Evolutionary conservation across 352 stramenopile genomes (phyloP).

Genomic region (Phytophthora cryptogea): DNA sequence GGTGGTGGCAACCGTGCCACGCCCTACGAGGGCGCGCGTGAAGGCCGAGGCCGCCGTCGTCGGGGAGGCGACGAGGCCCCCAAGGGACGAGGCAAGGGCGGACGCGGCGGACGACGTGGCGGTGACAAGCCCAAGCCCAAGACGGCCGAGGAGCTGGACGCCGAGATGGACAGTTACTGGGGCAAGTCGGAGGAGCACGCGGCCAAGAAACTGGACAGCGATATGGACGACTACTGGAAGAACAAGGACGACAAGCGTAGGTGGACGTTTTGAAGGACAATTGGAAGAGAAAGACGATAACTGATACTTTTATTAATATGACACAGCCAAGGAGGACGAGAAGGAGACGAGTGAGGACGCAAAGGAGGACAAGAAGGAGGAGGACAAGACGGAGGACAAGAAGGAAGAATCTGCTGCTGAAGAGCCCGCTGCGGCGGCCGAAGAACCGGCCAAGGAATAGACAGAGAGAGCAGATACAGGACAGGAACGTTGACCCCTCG

Average conservation of each 20-base stretch:
- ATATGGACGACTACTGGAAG: constrained; percentile 92
- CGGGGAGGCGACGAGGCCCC: constrained; percentile 16
- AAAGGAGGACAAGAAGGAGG: constrained; percentile 9
- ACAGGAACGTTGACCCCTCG: background rate
- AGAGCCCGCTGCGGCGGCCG: constrained; percentile 12
- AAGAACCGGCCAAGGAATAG: constrained; percentile 36
- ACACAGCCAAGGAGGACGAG: constrained; percentile 23
- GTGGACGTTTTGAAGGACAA: constrained; percentile 11
- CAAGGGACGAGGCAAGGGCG: constrained; percentile 30
- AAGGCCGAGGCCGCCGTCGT: constrained; percentile 33
- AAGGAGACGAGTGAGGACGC: constrained; percentile 26
- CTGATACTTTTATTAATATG: constrained; percentile 10
- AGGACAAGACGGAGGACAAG: constrained; percentile 23
- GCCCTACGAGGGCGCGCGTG: constrained; percentile 48
- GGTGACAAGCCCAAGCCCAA: constrained; percentile 68
- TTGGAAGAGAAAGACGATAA: background rate
- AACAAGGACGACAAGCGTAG: constrained; percentile 59
- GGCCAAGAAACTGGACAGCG: constrained; percentile 79
- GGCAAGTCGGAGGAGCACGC: constrained; percentile 86
- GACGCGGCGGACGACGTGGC: constrained; percentile 24
- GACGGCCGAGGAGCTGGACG: constrained; percentile 80
- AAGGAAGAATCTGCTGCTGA: constrained; percentile 31
- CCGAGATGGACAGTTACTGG: constrained; percentile 90
- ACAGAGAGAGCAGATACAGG: constrained; percentile 9
- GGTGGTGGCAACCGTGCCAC: constrained; percentile 32